Base-by-base conservation (phyloP, 2,329 filamentous ascomycete genomes). In the Nemania bipapillata region DNA sequence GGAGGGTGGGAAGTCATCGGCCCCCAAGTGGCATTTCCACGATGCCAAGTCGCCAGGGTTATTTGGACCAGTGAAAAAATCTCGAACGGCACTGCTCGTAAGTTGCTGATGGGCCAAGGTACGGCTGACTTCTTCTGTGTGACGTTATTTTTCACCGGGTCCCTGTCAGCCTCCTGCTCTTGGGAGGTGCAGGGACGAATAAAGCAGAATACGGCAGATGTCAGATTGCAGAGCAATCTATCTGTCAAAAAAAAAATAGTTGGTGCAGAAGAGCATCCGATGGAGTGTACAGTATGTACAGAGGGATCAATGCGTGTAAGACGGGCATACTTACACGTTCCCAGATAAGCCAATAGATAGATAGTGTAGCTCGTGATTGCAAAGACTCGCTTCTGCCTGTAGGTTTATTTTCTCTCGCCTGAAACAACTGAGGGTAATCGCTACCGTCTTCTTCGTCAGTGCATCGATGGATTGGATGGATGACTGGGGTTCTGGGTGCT, bases 1-100 rank as follows among this genome's bases (percentile, higher is more conserved):
- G 54, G n/a, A n/a, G 37, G 52, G 57, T 20, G 64, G 57, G 35
- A 55, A 49, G 54, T 26, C 32, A 55, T 42, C 32, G 54, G 66
- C 66, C 66, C 66, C 66, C 66, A 69, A 66, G 24, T 50, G 47
- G 9, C 63, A 66, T 62, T 66, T 63, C 54, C 61, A 49, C 58
- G 66, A 66, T 59, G 56, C 54, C 49, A 50, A 45, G 62, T 58
- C 32, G 49, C 40, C 24, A 30, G 58, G 63, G 47, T 22, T n/a
- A n/a, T n/a, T 55, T 59, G 17, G 53, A 66, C 63, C 66, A 69
- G 58, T 66, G 37, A 69, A 24, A n/a, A 62, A 50, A 47, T 35
- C 28, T 42, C 17, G 28, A 59, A 63, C 24, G 28, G 35, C 45
- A 28, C 11, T 45, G 54, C 52, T 57, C 63, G 22, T 28, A 40